phyloP scores from a whole-genome alignment of 176 grass and related monocot species.

The Panicum miliaceum region DNA sequence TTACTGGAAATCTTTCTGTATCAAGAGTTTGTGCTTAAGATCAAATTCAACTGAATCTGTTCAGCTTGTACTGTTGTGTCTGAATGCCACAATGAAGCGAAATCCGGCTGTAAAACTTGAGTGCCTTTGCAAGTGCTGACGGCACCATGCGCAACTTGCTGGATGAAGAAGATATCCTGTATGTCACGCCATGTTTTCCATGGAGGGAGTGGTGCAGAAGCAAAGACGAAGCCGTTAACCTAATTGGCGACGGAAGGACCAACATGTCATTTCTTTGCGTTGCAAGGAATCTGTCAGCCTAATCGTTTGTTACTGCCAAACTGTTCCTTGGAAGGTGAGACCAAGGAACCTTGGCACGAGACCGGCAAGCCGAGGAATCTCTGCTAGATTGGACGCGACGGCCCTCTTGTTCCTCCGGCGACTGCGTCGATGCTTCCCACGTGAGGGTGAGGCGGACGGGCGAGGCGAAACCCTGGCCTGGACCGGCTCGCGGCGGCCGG shows the following conservation, averaged over 20 bases:
- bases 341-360: not conserved
- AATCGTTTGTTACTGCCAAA: not conserved
- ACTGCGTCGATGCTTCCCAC: not conserved
- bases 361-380: not conserved
- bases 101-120: not conserved
- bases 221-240: conserved; percentile 26
- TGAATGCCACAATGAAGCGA: not conserved
- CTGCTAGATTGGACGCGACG: not conserved
- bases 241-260: not conserved
- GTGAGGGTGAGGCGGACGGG: not conserved
- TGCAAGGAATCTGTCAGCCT: too few species aligned
- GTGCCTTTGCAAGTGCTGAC: not conserved
- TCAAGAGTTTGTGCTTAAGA: not conserved
- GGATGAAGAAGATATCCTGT: not conserved
- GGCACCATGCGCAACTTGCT: not conserved
- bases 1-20: not conserved
- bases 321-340: not conserved
- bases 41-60: not conserved
- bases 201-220: conserved; percentile 3
- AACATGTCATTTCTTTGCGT: not conserved
- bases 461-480: not conserved
- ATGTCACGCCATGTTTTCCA: not conserved
- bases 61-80: not conserved
- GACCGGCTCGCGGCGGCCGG: not conserved
- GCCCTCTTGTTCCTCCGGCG: not conserved